A percentile compares a stretch with the other conserved stretches of the same genome.
Evolutionary conservation across 1,284 basidiomycete species (phyloP).

Genomic region (Termitomyces sp.): DNA sequence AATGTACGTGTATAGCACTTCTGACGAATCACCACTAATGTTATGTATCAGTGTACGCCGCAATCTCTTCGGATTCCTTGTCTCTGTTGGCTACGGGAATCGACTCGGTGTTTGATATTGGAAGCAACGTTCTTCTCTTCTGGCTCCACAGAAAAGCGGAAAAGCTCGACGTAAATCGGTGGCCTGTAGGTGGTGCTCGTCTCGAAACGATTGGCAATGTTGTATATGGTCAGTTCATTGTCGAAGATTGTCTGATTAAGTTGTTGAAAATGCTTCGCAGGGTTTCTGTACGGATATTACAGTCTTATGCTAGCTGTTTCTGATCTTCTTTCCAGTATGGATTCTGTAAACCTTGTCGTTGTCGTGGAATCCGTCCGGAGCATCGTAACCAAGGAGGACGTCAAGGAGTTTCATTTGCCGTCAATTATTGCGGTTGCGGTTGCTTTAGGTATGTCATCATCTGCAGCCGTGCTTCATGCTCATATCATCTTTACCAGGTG

Average conservation of each 20-base stretch:
- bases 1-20: slow-evolving; percentile 41
- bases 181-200: slow-evolving; percentile 89
- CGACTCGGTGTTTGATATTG: slow-evolving; percentile 88
- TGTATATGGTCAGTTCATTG: slow-evolving; percentile 62
- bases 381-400: slow-evolving; percentile 50
- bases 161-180: slow-evolving; percentile 75
- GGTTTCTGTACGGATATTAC: slow-evolving; percentile 51
- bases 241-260: slow-evolving; percentile 2
- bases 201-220: slow-evolving; percentile 92
- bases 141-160: slow-evolving; percentile 75
- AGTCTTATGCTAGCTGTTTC: slow-evolving; percentile 1
- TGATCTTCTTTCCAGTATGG: slow-evolving; percentile 51
- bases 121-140: slow-evolving; percentile 85
- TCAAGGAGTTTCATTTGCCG: slow-evolving; percentile 72
- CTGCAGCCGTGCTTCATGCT: slow-evolving; percentile 1
- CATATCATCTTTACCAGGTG: slow-evolving; percentile 38
- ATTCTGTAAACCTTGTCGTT: slow-evolving; percentile 79
- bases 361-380: slow-evolving; percentile 80
- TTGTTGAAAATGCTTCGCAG: slow-evolving; percentile 30
- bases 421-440: slow-evolving; percentile 80
- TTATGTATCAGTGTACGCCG: slow-evolving; percentile 70
- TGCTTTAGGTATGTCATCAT: slow-evolving; percentile 63
- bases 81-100: slow-evolving; percentile 88
- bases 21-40: background rate
- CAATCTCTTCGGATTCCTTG: slow-evolving; percentile 79